These are phyloP conservation scores for Candida takata DNA, from an alignment of 805 yeast species.

Conservation along the genomic window DNA sequence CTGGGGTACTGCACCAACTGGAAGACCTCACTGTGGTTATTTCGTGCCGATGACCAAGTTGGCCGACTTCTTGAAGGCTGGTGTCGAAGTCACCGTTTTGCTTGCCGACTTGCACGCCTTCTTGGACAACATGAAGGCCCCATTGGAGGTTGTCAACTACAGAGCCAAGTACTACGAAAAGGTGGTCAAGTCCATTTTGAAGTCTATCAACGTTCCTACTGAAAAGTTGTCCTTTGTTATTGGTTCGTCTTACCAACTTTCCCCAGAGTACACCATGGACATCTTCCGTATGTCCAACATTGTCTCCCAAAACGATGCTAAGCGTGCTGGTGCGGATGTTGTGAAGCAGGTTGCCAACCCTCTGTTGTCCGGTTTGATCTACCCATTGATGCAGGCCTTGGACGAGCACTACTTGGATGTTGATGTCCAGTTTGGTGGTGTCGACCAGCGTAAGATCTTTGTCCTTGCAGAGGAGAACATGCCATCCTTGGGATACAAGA, in stretches of 20 bases:
- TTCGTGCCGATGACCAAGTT: conserved; percentile 96
- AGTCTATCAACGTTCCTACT: conserved; percentile 84
- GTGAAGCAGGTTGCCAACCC: conserved; percentile 97
- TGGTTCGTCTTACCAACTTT: conserved; percentile 87
- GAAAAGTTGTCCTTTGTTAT: conserved; percentile 77
- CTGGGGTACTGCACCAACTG: conserved; percentile 99
- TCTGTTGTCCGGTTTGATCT: conserved; percentile 83
- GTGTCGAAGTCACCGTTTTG: conserved; percentile 87
- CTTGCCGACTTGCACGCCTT: conserved; percentile 96
- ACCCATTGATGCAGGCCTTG: conserved; percentile 97
- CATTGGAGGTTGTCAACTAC: conserved; percentile 81
- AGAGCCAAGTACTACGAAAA: conserved; percentile 87
- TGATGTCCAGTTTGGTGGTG: conserved; percentile 98
- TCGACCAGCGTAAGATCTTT: conserved; percentile 96
- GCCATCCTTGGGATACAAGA: conserved; percentile 82
- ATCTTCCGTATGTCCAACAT: conserved; percentile 76
- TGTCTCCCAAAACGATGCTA: conserved; percentile 92
- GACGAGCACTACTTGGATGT: conserved; percentile 86
- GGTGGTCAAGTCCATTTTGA: conserved; percentile 77
- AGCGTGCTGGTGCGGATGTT: conserved; percentile 99
- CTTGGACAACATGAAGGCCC: conserved; percentile 97
- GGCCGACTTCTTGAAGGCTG: conserved; percentile 92
- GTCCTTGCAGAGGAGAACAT: conserved; percentile 95
- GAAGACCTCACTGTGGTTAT: conserved; percentile 97
- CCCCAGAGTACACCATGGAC: conserved; percentile 78